Conservation (phyloP, 2,329 filamentous ascomycete species). For the Penicillium sp. region DNA sequence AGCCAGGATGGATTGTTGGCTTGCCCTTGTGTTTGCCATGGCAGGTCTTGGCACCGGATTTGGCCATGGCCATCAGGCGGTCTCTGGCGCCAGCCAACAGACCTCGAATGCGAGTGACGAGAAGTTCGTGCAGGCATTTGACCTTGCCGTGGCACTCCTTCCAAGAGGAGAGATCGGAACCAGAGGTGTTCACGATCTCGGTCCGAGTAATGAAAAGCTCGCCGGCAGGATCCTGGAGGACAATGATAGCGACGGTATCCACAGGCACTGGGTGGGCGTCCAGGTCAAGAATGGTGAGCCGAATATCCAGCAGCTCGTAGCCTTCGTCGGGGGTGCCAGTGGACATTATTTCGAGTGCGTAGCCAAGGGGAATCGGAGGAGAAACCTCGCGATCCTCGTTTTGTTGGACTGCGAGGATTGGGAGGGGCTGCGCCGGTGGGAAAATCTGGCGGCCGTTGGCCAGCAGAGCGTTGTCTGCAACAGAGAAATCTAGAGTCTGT, state of each 20-base stretch:
- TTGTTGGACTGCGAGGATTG: conserved; percentile 35
- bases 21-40: conserved; percentile 24
- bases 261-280: conserved; percentile 43
- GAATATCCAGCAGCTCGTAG: conserved; percentile 37
- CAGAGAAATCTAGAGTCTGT: conserved; percentile 38
- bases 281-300: conserved; percentile 47
- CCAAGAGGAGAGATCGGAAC: conserved; percentile 40
- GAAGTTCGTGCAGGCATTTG: conserved; percentile 38
- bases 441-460: conserved; percentile 42
- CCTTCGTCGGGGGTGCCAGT: conserved; percentile 30
- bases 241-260: conserved; percentile 42
- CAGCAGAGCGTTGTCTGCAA: conserved; percentile 34
- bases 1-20: conserved; percentile 5
- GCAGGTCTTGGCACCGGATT: conserved; percentile 31
- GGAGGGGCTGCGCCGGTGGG: conserved; percentile 32
- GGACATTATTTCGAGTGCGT: conserved; percentile 43
- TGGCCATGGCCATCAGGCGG: conserved; percentile 34
- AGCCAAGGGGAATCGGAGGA: conserved; percentile 40
- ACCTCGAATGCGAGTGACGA: conserved; percentile 39
- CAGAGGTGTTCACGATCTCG: conserved; percentile 38
- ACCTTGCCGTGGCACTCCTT: conserved; percentile 42
- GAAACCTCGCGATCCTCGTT: conserved; percentile 38
- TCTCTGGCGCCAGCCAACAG: conserved; percentile 39
- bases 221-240: conserved; percentile 36
- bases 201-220: conserved; percentile 39